phyloP scores from a whole-genome alignment of 1,139 yeast genomes.

The Scheffersomyces parashehatae region DNA sequence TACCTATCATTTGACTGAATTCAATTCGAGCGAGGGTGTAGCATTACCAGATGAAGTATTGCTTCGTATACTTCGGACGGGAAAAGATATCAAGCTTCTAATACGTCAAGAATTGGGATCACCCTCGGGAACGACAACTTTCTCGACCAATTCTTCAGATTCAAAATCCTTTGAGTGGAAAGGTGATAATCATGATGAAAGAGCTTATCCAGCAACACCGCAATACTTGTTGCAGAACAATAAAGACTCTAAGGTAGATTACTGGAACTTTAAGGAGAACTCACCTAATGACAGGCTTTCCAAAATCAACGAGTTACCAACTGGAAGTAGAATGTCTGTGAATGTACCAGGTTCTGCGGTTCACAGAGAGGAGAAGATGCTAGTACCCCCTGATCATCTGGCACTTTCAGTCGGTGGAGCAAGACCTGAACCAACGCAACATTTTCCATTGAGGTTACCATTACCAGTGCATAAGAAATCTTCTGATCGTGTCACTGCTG shows the following conservation, averaged over 20 bases:
- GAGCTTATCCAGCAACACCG: constrained; percentile 58
- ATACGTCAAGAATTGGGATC: constrained; percentile 44
- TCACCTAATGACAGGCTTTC: constrained; percentile 17
- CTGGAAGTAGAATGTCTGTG: background rate
- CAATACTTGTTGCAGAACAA: constrained; percentile 51
- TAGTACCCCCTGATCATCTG: background rate
- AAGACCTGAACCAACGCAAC: constrained; percentile 2
- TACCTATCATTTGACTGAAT: constrained; percentile 70
- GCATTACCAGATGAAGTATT: constrained; percentile 54
- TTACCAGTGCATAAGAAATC: constrained; percentile 18
- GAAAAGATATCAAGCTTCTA: constrained; percentile 38
- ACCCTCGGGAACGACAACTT: constrained; percentile 32
- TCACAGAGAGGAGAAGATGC: constrained; percentile 8
- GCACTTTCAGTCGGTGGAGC: background rate
- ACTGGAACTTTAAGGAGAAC: constrained; percentile 61
- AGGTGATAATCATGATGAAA: constrained; percentile 41
- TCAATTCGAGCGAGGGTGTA: constrained; percentile 63
- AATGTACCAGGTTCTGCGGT: constrained; percentile 1
- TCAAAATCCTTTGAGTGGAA: constrained; percentile 49
- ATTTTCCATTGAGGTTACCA: constrained; percentile 24
- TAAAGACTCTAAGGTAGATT: constrained; percentile 48
- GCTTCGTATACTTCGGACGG: constrained; percentile 25
- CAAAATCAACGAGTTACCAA: constrained; percentile 11
- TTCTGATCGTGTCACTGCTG: constrained; percentile 8
- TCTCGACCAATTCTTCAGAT: constrained; percentile 48